Evolutionary conservation across 169 alveolate genomes (phyloP), one percentile per base, ranked within the genome.

Genomic region (Plasmodium ovale): DNA sequence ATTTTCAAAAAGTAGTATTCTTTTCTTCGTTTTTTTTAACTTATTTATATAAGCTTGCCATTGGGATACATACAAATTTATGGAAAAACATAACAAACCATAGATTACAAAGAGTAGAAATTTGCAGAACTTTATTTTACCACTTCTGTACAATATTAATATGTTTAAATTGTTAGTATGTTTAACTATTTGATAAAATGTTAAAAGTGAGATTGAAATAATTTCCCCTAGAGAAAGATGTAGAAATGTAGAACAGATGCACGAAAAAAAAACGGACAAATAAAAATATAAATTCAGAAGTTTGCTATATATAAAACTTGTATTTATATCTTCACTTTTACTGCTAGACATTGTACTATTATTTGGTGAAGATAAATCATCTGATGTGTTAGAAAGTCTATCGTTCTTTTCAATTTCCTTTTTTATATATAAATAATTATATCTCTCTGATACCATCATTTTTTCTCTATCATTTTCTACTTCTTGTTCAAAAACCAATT

Each of bases 281-380:
- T 12, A 82, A 65, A 82, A 82, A 39, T 64, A 82, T 19, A 65
- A 49, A 16, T 82, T 82, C 54, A 82, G 51, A 53, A 82, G 2
- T 31, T 42, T 67, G 33, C 25, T 51, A 56, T 35, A 65, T 16
- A 82, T 56, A 64, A 82, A 82, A 16, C 62, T 67, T 0, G 90
- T 65, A 42, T 64, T 82, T 51, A 82, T 82, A 33, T 49, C 82
- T 82, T 82, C 90, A 82, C 90, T 82, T 49, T 82, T 82, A 10
- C 84, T 51, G 53, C 90, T 65, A 5, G 84, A 51, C 29, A 64
- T 49, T 6, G 77, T 82, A 35, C 71, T 65, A 27, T 59, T 39
- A 58, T 82, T 56, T 29, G 44, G 51, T 14, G 90, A 82, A 12
- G 82, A 64, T 39, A 49, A 42, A 51, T 65, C 90, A 51, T 82